Evolutionary conservation across 2,329 filamentous ascomycete genomes (phyloP), one percentile per base, ranked within the genome.

Genomic region (Diaporthe citriasiana): DNA sequence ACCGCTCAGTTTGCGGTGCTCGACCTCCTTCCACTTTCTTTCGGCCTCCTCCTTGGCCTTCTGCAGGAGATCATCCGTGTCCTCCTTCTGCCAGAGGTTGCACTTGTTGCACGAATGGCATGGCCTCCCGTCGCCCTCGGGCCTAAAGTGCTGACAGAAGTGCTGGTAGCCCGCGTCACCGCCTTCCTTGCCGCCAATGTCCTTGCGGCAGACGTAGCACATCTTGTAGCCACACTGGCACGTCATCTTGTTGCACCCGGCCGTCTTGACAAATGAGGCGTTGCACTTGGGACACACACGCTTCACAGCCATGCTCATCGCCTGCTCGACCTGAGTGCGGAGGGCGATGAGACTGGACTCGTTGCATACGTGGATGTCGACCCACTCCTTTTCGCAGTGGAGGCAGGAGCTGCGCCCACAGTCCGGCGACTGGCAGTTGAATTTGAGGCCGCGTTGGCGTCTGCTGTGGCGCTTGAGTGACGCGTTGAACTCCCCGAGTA

Each of bases 161-260:
- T 99, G 97, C 51, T 91, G 89, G 82, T 99, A 98, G 0, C 96
- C 95, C 81, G 95, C 93, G 63, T 83, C 83, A 38, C 81, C 77
- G 17, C 79, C 81, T 19, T 79, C 83, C 47, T 78, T 75, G 66
- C 89, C 86, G 72, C 87, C 85, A 60, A 93, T 90, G 79, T 94
- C 92, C 78, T 93, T 93, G 53, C 97, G 94, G 83, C 97, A 99
- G 60, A 98, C 91, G 80, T 99, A 99, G 82, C 97, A 99, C 96
- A 98, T 98, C 78, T 94, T 93, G 84, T 98, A 98, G 12, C 97
- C 97, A 83, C 97, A 99, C 22, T 95, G 92, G 81, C 97, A 98
- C 8, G 95, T 96, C 53, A 99, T 89, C 85, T 98, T 98, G 87
- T 99, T 99, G 89, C 97, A 99, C 79, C 97, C 97, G 35, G 93